Evolutionary conservation across 495 filamentous ascomycete species (phyloP).

Genomic region (Aspergillus olivimuriae): DNA sequence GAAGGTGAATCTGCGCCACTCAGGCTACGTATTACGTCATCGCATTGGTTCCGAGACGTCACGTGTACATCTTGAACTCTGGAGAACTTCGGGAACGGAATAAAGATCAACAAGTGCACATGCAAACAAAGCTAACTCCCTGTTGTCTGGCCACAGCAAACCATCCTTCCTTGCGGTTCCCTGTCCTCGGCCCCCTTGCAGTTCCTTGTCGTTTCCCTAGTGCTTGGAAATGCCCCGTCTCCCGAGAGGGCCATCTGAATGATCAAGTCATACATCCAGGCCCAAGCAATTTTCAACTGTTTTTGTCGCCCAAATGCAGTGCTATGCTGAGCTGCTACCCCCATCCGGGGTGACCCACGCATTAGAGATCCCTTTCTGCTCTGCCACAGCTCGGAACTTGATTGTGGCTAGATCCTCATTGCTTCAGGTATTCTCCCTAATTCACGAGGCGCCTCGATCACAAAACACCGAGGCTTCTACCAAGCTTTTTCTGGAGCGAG

Average conservation of each 20-base stretch:
- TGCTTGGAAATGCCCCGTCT: slow-evolving; percentile 9
- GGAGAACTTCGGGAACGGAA: neutral
- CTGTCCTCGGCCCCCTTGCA: no score
- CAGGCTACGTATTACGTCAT: slow-evolving; percentile 18
- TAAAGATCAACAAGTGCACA: no score
- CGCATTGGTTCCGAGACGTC: neutral
- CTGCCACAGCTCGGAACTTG: slow-evolving; percentile 71
- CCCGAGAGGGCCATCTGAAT: slow-evolving; percentile 11
- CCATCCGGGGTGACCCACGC: slow-evolving; percentile 91
- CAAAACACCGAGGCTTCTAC: slow-evolving; percentile 48
- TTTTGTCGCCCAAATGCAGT: slow-evolving; percentile 48
- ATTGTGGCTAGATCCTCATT: slow-evolving; percentile 84
- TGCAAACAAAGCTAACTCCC: neutral
- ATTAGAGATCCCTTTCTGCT: slow-evolving; percentile 68
- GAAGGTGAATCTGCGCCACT: neutral
- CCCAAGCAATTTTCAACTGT: neutral
- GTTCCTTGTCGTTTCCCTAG: neutral
- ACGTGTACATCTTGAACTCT: no score
- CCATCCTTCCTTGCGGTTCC: no score
- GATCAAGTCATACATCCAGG: slow-evolving; percentile 11
- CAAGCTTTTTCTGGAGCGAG: slow-evolving; percentile 79
- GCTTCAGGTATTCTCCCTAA: slow-evolving; percentile 72
- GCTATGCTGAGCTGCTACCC: slow-evolving; percentile 86
- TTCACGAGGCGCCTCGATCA: slow-evolving; percentile 26
- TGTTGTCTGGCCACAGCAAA: no score